Evolutionary conservation across 768 basidiomycete genomes (phyloP), one percentile per base, ranked within the genome.

Genomic region (Termitomyces heimii): DNA sequence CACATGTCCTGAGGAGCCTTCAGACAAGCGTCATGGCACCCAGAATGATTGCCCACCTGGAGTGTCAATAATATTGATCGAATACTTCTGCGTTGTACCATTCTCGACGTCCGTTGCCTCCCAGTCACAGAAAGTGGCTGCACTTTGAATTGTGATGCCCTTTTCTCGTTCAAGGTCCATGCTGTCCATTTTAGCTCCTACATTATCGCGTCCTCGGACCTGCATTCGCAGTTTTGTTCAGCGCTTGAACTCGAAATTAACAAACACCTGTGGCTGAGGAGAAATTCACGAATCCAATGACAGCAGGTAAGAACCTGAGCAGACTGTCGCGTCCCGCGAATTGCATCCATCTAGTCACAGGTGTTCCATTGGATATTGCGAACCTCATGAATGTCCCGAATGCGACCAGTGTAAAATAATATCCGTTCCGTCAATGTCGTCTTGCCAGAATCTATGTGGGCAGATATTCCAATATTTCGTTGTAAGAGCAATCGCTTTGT

Each of bases 121-220:
- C 97, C 97, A 99, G 68, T 98, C 96, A 64, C 94, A 96, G 73
- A 95, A 99, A 0, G 97, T 98, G 1, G 97, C 97, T 4, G 97
- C 97, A 66, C 92, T 94, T 73, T 99, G 97, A 60, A 99, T 99
- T 34, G 97, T 99, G 65, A 99, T 99, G 39, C 97, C 97, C 75
- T 99, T 98, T 73, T 98, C 97, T 47, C 96, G 81, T 71, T 99
- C 97, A 4, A 99, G 78, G 61, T 99, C 97, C 97, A 99, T 99
- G 64, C 89, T 92, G 72, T 99, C 97, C 97, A 99, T 99, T 78
- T 99, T 99, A 8, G 97, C 97, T 53, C 97, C 97, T 20, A 98
- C 94, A 29, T 88, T 86, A 70, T 99, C 97, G 54, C 90, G 82
- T 44, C 97, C 97, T 59, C 97, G 82, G 59, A 96, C 92, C 90